These are phyloP conservation scores for Naganishia vaughanmartiniae DNA, from an alignment of 768 basidiomycete species.

Conservation along the genomic window DNA sequence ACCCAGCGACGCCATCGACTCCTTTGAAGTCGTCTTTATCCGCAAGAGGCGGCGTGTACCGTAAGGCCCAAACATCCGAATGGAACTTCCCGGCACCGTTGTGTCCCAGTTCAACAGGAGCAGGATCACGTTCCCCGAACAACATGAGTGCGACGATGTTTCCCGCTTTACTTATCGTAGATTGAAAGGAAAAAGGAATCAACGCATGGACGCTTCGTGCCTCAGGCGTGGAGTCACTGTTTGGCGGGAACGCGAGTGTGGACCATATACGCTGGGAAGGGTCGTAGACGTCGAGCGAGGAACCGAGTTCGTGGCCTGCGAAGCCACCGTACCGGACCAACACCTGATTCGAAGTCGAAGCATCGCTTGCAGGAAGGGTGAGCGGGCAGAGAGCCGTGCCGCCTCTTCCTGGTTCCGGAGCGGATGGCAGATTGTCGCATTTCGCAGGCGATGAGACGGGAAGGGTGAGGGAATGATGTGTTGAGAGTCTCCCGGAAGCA, in stretches of 20 bases:
- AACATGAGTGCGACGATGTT: conserved; percentile 50
- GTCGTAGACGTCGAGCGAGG: conserved; percentile 52
- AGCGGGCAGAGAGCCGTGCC: conserved; percentile 54
- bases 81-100: conserved; percentile 55
- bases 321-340: conserved; percentile 55
- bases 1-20: neutral
- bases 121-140: conserved; percentile 53
- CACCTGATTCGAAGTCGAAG: conserved; percentile 33
- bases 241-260: neutral
- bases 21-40: conserved; percentile 40
- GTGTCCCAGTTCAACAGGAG: conserved; percentile 51
- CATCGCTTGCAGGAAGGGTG: conserved; percentile 21
- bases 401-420: conserved; percentile 54
- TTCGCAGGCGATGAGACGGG: conserved; percentile 40
- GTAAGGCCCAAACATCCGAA: conserved; percentile 53
- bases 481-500: conserved; percentile 50
- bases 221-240: conserved; percentile 42
- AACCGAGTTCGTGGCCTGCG: conserved; percentile 53
- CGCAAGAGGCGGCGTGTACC: conserved; percentile 40
- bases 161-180: conserved; percentile 25
- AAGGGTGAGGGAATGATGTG: conserved; percentile 53
- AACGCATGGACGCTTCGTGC: conserved; percentile 53
- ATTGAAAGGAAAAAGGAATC: conserved; percentile 38
- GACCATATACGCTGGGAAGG: conserved; percentile 30
- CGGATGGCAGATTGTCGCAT: conserved; percentile 32